Percentiles rank a stretch among this genome's conserved stretches.
Evolutionary conservation across 192 early-diverging fungal genomes (phyloP).

Genomic region (Coemansia sp.): DNA sequence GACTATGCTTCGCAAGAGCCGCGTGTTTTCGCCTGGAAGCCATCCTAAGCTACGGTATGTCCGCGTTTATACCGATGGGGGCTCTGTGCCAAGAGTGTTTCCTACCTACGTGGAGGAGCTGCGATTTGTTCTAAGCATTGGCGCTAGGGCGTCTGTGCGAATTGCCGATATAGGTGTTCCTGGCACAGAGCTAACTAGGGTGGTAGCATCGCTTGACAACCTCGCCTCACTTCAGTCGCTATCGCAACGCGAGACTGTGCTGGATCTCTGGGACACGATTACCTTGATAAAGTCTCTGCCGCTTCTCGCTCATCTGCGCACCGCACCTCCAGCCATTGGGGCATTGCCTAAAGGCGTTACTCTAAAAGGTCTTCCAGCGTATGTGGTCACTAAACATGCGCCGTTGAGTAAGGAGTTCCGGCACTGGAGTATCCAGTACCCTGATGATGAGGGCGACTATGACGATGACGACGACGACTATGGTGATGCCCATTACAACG

Average conservation of each 20-base stretch:
- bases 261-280: neutral
- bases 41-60: neutral
- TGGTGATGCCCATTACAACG: no score
- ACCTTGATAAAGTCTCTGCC: neutral
- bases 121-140: neutral
- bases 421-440: conserved; percentile 14
- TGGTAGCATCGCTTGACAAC: neutral
- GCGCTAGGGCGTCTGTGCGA: neutral
- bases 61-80: neutral
- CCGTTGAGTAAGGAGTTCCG: neutral
- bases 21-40: neutral
- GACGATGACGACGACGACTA: no score
- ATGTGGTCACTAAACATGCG: neutral
- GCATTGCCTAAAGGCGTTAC: neutral
- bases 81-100: neutral
- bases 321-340: neutral
- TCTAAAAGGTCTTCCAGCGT: neutral
- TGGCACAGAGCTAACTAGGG: neutral
- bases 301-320: neutral
- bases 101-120: neutral
- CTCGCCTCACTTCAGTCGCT: neutral
- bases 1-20: neutral
- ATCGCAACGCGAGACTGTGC: neutral
- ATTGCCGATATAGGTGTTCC: neutral
- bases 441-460: no score